Base-by-base conservation (phyloP, 2,329 filamentous ascomycete species). In the Colletotrichum lini region DNA sequence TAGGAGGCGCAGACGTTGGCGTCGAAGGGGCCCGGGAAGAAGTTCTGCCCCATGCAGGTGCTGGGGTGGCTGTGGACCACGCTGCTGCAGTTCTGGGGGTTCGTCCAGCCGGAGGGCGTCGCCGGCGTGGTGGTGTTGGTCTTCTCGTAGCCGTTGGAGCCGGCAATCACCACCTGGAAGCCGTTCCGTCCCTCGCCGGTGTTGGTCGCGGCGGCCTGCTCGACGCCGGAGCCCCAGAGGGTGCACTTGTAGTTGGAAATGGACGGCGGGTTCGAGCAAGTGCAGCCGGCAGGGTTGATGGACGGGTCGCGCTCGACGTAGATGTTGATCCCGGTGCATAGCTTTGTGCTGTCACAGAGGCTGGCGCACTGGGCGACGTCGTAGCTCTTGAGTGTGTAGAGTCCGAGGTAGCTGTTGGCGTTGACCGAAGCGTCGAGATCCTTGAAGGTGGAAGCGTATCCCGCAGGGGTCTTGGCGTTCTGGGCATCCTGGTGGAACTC, bases 121-220 rank as follows among this genome's bases (percentile, higher is more conserved):
- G 30, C 0, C 18, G 69, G 69, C 9, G 52, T 63, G 10, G 69
- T 72, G 59, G 47, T 69, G 65, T 69, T 72, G 12, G 69, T 72
- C 65, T 72, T 72, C 65, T 72, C 52, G 45, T 74, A 74, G 1
- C 73, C 73, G 73, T 74, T 74, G 56, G 73, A 74, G 40, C 50
- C 73, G 47, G 68, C 53, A 10, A 73, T 72, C 16, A 71, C 65
- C 4, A 74, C 73, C 40, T 73, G 54, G 72, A 74, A 74, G 26
- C 61, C 35, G 23, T 58, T 53, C 23, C 73, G 67, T 3, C 40
- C 12, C 56, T 73, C 59, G 40, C 71, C 73, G 9, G 16, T 49
- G 72, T 74, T 74, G 67, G 40, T 58, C 8, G 73, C 73, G 13
- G 66, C 75, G 5, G 65, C 65, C 47, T 61, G 30, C 26, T 71